phyloP scores from a whole-genome alignment of 768 basidiomycete species.

The Lentinula guzmanii region DNA sequence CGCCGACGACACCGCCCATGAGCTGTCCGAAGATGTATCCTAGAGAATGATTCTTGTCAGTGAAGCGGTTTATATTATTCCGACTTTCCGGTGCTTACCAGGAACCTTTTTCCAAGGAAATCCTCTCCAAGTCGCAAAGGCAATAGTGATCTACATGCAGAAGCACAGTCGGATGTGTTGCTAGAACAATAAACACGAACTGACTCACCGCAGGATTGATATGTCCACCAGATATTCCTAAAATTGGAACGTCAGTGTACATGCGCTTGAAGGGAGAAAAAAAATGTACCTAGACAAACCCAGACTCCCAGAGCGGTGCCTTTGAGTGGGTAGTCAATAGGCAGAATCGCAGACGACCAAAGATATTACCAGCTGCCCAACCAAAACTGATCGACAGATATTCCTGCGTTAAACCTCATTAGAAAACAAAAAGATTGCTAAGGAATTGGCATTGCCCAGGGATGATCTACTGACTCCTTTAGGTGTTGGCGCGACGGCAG shows the following conservation, averaged over 20 bases:
- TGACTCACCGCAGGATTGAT: constrained; percentile 28
- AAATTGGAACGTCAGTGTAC: neutral
- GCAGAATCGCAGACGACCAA: neutral
- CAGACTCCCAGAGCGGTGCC: constrained; percentile 43
- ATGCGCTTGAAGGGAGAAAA: neutral
- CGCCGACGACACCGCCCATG: constrained; percentile 58
- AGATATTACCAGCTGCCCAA: neutral
- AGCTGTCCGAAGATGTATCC: constrained; percentile 59
- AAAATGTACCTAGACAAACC: constrained; percentile 23
- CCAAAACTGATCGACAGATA: neutral
- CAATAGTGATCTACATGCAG: constrained; percentile 53
- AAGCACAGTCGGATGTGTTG: neutral
- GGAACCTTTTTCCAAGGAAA: constrained; percentile 85
- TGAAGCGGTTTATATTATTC: neutral
- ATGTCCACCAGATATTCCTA: constrained; percentile 47
- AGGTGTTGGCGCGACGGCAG: constrained; percentile 26
- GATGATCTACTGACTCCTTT: constrained; percentile 26
- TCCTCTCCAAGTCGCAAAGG: constrained; percentile 59
- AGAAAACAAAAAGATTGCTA: neutral
- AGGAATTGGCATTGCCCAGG: neutral
- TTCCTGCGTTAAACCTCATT: neutral
- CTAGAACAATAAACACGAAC: neutral
- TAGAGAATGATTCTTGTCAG: constrained; percentile 4
- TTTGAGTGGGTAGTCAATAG: constrained; percentile 9
- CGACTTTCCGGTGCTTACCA: constrained; percentile 14